Base-by-base conservation (phyloP, 2,329 filamentous ascomycete genomes). In the Cercospora nicotianae region DNA sequence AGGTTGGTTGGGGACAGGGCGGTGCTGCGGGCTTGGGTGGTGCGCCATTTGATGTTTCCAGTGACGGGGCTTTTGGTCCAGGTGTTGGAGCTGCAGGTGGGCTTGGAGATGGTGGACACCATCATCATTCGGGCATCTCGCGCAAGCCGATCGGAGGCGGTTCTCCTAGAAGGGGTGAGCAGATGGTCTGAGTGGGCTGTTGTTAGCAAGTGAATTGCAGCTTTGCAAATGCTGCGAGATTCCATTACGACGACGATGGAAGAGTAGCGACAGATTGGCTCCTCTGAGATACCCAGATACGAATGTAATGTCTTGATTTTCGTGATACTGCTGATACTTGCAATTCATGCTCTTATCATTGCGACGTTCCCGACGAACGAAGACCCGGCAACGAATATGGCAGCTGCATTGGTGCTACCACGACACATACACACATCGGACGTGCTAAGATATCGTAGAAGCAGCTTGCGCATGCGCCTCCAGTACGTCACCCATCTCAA, bases 21-120 rank as follows among this genome's bases (percentile, higher is more conserved):
- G 60, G 20, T 12, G 20, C 16, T 59, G 18, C 30, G 3, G 23
- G 36, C 8, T 28, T 64, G 61, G 39, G 36, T 10, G 63, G 63
- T n/a, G 63, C 63, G 28, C 63, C 63, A 9, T 60, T 60, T 30
- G 63, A 65, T 48, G 63, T 60, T 33, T 18, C 55, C 2, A 60
- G 28, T 60, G 42, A n/a, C 16, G 39, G 55, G 18, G 57, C n/a
- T 10, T 20, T 60, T 2, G 33, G 10, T 6, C 28, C 33, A 51
- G 55, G 36, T 31, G 12, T 23, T 9, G 63, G 26, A 20, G 39
- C n/a, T 30, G 55, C 28, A 7, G 26, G 28, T 36, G 55, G 30
- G 8, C 31, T 20, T 31, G 55, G 26, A 59, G 55, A 59, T 59
- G 55, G 16, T n/a, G 55, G 55, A 16, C 55, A 59, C 23, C 55